Conservation (phyloP, 148 eudicot species). For the Rhododendron simsii region DNA sequence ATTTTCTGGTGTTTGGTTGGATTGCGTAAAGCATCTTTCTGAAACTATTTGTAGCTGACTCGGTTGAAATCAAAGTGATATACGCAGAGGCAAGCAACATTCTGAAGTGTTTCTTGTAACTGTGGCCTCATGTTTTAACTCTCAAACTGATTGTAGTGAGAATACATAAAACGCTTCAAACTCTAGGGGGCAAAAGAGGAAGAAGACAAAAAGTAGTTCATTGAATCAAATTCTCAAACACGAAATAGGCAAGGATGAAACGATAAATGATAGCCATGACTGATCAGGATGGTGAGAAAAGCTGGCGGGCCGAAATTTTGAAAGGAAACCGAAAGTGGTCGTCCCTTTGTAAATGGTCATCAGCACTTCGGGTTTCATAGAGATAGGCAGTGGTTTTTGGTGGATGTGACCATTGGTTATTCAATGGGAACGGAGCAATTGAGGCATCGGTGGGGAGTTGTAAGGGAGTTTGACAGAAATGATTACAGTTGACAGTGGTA, state of each 20-base stretch:
- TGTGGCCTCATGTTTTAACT: neutral
- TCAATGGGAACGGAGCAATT: neutral
- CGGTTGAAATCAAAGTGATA: too few relatives aligned
- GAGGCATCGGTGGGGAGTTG: neutral
- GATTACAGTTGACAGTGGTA: neutral
- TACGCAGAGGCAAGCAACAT: neutral
- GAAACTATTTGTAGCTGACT: too few relatives aligned
- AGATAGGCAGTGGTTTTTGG: neutral
- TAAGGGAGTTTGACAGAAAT: neutral
- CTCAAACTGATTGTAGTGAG: neutral
- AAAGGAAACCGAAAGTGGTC: neutral
- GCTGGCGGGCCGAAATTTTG: neutral
- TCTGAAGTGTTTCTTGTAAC: neutral
- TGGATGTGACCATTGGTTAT: neutral
- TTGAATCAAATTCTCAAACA: neutral
- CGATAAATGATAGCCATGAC: neutral
- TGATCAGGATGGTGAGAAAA: neutral
- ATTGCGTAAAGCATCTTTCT: too few relatives aligned
- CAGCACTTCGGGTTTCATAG: neutral
- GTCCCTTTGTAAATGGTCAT: neutral
- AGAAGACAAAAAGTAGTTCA: neutral
- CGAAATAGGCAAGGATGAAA: neutral
- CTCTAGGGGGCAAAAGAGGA: neutral
- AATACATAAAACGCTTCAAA: neutral
- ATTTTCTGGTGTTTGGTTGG: too few relatives aligned